Conservation (phyloP, 106 monocot genomes). For the Dendrobium nobile region DNA sequence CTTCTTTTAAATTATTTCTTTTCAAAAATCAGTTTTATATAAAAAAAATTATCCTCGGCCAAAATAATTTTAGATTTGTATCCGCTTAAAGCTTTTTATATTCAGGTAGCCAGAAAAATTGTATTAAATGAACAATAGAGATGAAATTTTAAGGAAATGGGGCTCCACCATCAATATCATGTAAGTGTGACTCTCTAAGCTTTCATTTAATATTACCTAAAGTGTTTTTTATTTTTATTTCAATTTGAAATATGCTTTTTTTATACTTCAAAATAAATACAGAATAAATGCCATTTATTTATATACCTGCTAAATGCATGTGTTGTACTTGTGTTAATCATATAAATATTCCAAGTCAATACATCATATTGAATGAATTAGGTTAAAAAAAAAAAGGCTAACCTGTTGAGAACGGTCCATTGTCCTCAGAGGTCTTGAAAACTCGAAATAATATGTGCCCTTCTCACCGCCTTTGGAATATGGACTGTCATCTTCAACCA, state of each 20-base stretch:
- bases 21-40: too few relatives aligned
- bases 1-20: too few relatives aligned
- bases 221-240: neutral
- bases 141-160: neutral
- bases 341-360: neutral
- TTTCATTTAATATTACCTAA: neutral
- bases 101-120: neutral
- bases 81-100: neutral
- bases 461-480: slow-evolving; percentile 63
- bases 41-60: neutral
- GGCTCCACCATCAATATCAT: neutral
- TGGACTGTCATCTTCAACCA: slow-evolving; percentile 78
- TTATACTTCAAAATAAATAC: neutral
- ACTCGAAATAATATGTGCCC: slow-evolving; percentile 94
- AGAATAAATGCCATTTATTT: neutral
- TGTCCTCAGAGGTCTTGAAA: slow-evolving; percentile 89
- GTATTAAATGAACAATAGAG: neutral
- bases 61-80: neutral
- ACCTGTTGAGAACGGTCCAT: slow-evolving; percentile 91
- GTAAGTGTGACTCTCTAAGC: neutral
- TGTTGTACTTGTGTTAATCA: neutral
- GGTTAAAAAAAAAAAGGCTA: neutral
- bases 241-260: neutral
- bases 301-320: neutral
- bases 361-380: too few relatives aligned